Base-by-base conservation (phyloP, 352 stramenopile species). In the Proteromonas lacertae region DNA sequence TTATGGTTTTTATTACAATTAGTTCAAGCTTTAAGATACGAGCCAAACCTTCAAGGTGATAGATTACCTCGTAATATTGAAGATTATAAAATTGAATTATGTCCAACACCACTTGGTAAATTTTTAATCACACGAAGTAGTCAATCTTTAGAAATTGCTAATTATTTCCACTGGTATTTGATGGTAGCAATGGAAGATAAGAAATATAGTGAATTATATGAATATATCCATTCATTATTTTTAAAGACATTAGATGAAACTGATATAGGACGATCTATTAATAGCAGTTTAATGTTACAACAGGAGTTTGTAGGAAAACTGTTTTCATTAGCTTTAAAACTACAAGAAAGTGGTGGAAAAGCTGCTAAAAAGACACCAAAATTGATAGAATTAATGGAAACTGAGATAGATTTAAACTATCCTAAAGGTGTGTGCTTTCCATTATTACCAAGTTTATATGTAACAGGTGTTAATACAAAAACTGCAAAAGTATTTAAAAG, bases 101-200 rank as follows among this genome's bases (percentile, higher is more conserved):
- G 8, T 6, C 25, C 31, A 2, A 31, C 34, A 14, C 34, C 69
- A 0, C 52, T 95, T 3, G 77, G 72, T 29, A 58, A 57, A 22
- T 95, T 93, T 53, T 51, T 93, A 19, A 90, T 93, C 43, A 60
- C 71, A 30, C 64, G 83, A 14, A 83, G 79, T 9, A 71, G 66
- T 24, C 65, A 55, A 17, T 89, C 81, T 40, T 74, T 93, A 38
- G 62, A 89, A 37, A 69, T 96, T 47, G 79, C 83, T 20, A 94
- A 92, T 44, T 94, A 88, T 38, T 70, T 96, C n/a, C 94, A 88
- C 43, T 96, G 80, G 38, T 81, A 88, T 45, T 64, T 96, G 43
- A 65, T 82, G n/a, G 71, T 86, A 0, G 71, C 87, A 19, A 32
- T 13, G 10, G 30, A 18, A 17, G 28, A 42, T 29, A 13, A 29